Evolutionary conservation across 2,329 filamentous ascomycete species (phyloP).

Genomic region (Ophiocordyceps polyrhachis-furcata): DNA sequence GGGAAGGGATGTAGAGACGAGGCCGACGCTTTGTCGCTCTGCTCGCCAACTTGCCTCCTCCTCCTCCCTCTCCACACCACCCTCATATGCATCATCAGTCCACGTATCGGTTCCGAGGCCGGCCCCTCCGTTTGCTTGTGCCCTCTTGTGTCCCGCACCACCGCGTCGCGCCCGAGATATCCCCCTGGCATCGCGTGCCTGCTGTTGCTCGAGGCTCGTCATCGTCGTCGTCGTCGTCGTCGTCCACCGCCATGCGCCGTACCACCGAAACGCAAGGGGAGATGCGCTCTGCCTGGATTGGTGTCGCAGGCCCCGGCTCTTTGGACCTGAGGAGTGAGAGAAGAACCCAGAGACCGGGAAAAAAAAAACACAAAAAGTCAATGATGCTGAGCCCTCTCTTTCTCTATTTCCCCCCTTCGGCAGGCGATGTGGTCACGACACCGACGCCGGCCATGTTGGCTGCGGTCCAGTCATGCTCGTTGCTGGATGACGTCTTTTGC

Average conservation of each 20-base stretch:
- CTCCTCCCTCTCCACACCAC: background rate
- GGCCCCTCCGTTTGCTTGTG: background rate
- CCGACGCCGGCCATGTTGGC: conserved; percentile 67
- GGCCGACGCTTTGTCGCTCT: no score
- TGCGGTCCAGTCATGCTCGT: conserved; percentile 54
- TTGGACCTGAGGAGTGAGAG: conserved; percentile 7
- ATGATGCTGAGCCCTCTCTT: background rate
- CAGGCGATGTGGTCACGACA: conserved; percentile 43
- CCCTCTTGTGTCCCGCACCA: background rate
- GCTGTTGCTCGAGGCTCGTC: no score
- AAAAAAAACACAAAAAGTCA: background rate
- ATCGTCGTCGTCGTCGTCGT: no score
- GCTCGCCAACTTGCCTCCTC: no score
- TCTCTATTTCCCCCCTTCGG: background rate
- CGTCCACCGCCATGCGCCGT: background rate
- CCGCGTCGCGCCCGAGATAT: background rate
- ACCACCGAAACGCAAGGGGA: background rate
- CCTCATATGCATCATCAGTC: background rate
- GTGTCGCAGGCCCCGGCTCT: conserved; percentile 5
- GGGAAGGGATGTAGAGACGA: no score
- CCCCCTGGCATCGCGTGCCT: no score
- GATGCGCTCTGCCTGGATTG: conserved; percentile 5
- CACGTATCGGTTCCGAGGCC: background rate
- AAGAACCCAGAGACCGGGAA: background rate
- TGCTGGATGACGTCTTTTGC: conserved; percentile 68